Evolutionary conservation across 768 basidiomycete genomes (phyloP).

Genomic region (Leucosporidium scottii): DNA sequence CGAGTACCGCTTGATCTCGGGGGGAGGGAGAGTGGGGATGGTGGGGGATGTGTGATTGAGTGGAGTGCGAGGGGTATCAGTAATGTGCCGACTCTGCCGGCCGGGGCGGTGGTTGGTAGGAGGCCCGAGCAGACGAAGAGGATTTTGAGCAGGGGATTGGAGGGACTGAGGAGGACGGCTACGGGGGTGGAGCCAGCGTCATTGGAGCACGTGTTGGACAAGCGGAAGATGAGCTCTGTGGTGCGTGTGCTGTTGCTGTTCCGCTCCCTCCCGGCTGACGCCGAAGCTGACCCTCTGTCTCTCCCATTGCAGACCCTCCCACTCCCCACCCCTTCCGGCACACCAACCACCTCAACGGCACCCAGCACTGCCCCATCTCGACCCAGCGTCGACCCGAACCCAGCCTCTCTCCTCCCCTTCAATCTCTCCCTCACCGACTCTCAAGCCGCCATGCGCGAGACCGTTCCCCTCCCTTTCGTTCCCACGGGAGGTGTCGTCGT

Average conservation of each 20-base stretch:
- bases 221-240: not conserved
- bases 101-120: slow-evolving; percentile 42
- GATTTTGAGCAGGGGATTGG: slow-evolving; percentile 39
- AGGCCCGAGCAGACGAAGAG: slow-evolving; percentile 20
- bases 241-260: not conserved
- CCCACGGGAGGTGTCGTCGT: slow-evolving; percentile 52
- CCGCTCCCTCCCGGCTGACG: not conserved
- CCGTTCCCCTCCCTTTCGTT: slow-evolving; percentile 81
- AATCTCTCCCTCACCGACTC: slow-evolving; percentile 75
- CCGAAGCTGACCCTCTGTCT: not conserved
- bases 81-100: not conserved
- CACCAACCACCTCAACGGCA: not conserved
- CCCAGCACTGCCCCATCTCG: not conserved
- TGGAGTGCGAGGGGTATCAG: not conserved
- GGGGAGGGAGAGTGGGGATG: not conserved
- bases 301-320: not conserved
- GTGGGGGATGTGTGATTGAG: not conserved
- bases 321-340: not conserved
- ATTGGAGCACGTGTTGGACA: slow-evolving; percentile 12
- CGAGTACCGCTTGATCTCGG: slow-evolving; percentile 10
- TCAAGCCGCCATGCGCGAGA: slow-evolving; percentile 69
- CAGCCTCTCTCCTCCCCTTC: slow-evolving; percentile 74
- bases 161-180: slow-evolving; percentile 33
- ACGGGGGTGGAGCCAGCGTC: not conserved
- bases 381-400: slow-evolving; percentile 44